Evolutionary conservation across 108 stramenopile species (phyloP).

Genomic region (Fragilaria radians): DNA sequence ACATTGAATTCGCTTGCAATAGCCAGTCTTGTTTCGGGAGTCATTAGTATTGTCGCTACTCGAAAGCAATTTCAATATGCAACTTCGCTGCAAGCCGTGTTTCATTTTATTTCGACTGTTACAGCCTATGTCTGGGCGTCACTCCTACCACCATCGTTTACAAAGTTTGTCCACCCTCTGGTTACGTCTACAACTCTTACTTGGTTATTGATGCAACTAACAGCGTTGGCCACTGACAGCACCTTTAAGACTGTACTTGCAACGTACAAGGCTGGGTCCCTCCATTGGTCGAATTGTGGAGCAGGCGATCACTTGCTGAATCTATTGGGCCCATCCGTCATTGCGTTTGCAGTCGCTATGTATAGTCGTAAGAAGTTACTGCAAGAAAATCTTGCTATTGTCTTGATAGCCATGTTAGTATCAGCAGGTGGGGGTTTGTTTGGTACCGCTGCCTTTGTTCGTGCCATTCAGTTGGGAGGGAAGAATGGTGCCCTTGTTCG

Average conservation of each 20-base stretch:
- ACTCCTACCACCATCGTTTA: slow-evolving; percentile 49
- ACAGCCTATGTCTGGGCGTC: slow-evolving; percentile 65
- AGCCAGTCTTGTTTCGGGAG: slow-evolving; percentile 29
- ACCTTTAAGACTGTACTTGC: slow-evolving; percentile 38
- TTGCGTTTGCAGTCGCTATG: slow-evolving; percentile 67
- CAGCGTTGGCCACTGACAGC: slow-evolving; percentile 30
- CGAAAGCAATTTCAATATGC: slow-evolving; percentile 17
- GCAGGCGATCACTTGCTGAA: slow-evolving; percentile 72
- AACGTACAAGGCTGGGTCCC: slow-evolving; percentile 64
- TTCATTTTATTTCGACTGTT: slow-evolving; percentile 45
- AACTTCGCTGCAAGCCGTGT: slow-evolving; percentile 41
- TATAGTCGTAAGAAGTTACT: slow-evolving; percentile 55
- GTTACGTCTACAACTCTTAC: slow-evolving; percentile 48
- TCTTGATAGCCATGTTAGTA: slow-evolving; percentile 42
- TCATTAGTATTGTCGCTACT: slow-evolving; percentile 24
- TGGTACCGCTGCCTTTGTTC: slow-evolving; percentile 63
- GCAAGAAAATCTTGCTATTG: slow-evolving; percentile 58
- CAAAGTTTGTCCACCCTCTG: slow-evolving; percentile 67
- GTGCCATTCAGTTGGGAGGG: slow-evolving; percentile 45
- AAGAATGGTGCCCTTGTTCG: slow-evolving; percentile 36
- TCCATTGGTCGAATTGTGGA: slow-evolving; percentile 39
- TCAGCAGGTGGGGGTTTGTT: slow-evolving; percentile 67
- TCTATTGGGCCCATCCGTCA: slow-evolving; percentile 72
- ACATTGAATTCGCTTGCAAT: slow-evolving; percentile 42
- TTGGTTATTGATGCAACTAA: slow-evolving; percentile 18